phyloP scores from a whole-genome alignment of 371 early-diverging fungal genomes.

The Massospora cicadina region DNA sequence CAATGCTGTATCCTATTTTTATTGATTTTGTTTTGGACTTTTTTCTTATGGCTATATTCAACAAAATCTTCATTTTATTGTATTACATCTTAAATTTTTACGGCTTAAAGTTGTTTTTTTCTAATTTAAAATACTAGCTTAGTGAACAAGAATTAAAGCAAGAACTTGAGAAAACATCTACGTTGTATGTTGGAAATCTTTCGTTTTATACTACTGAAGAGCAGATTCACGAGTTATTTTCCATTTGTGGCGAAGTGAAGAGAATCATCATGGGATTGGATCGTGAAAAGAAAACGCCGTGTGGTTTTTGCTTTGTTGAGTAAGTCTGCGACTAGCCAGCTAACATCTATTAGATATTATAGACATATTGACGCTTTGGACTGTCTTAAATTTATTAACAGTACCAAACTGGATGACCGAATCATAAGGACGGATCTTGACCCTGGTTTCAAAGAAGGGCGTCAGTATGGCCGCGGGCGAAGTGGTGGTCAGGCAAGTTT shows the following conservation, averaged over 20 bases:
- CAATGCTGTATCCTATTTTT: too few species aligned
- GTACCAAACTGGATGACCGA: constrained; percentile 89
- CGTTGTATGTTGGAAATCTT: constrained; percentile 95
- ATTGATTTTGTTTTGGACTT: not conserved
- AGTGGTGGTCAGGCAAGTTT: constrained; percentile 77
- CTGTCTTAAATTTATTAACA: constrained; percentile 85
- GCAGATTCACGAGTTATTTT: constrained; percentile 92
- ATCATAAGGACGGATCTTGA: constrained; percentile 92
- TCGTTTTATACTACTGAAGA: constrained; percentile 97
- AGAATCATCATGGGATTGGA: constrained; percentile 98
- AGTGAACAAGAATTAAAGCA: constrained; percentile 41
- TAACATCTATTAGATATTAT: constrained; percentile 47
- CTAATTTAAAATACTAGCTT: constrained; percentile 25
- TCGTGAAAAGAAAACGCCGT: constrained; percentile 81
- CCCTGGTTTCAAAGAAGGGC: constrained; percentile 86
- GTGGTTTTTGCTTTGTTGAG: constrained; percentile 99
- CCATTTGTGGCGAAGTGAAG: constrained; percentile 90
- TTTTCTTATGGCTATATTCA: not conserved
- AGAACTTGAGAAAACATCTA: constrained; percentile 50
- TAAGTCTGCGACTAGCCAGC: constrained; percentile 18
- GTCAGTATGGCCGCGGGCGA: constrained; percentile 93
- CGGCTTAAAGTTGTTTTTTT: not conserved
- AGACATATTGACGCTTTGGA: constrained; percentile 67
- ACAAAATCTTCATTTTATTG: not conserved
- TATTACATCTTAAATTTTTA: too few species aligned